Evolutionary conservation across 768 basidiomycete genomes (phyloP), one percentile per base, ranked within the genome.

Genomic region (Phallus indusiatus): DNA sequence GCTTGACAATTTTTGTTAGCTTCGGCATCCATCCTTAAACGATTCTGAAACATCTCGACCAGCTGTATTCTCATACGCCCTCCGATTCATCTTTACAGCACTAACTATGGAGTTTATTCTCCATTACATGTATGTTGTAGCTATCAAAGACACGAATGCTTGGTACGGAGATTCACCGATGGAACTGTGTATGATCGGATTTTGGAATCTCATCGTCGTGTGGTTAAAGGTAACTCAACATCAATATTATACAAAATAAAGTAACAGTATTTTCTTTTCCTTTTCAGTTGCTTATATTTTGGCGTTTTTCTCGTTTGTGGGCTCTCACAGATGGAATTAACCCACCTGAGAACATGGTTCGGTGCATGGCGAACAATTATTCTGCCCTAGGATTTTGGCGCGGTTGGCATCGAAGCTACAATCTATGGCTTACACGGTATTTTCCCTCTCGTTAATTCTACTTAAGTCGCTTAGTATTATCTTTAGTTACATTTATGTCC

Each of bases 321-420:
- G 86, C 94, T 1, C 74, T 98, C 20, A 69, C 82, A 6, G 90
- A 93, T 65, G 90, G 90, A 0, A 80, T 97, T 35, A 91, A 96
- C 65, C 88, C 93, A 0, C 96, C 95, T 0, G 96, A 99, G 71
- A 99, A 99, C 71, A 96, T 97, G 96, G 80, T 99, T 12, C 81
- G 96, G n/a, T 98, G 96, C 67, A 88, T 97, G 85, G 89, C 84
- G 20, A 99, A 98, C 70, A 98, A 97, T 70, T 97, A 97, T 68
- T 96, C 94, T 0, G 81, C 85, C 0, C 70, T 86, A 10, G 93
- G 93, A 0, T 98, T 99, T 71, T 98, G 96, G 96, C 73, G 93
- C 62, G 86, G 86, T 63, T 98, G 95, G 96, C 95, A 98, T 69
- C 78, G 96, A 8, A 91, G 88, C 62, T 97, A 94, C 72, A 99